A percentile compares a stretch with the other conserved stretches of the same genome.
These are phyloP conservation scores for Epichloe coenophiala DNA, from an alignment of 2,329 filamentous ascomycete genomes.

Conservation along the genomic window DNA sequence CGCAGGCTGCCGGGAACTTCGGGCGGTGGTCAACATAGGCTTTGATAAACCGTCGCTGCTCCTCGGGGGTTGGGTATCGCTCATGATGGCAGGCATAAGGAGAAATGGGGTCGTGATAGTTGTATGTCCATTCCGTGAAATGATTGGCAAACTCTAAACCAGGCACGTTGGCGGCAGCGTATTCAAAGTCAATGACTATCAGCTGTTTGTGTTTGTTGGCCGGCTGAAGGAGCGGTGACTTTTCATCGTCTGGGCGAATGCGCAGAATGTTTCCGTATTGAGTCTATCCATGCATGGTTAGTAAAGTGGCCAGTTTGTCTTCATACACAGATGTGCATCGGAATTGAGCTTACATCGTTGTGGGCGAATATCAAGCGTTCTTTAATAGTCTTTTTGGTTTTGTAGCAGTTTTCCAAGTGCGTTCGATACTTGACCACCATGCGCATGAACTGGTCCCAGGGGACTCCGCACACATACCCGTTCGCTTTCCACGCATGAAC, in stretches of 20 bases:
- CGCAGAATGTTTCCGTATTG: conserved; percentile 98
- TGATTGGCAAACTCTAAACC: conserved; percentile 95
- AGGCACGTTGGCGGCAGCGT: conserved; percentile 75
- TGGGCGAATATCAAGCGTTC: conserved; percentile 85
- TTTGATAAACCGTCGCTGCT: conserved; percentile 74
- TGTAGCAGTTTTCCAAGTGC: conserved; percentile 61
- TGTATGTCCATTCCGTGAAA: conserved; percentile 97
- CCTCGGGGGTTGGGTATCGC: conserved; percentile 63
- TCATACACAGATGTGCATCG: no score
- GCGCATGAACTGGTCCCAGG: conserved; percentile 66
- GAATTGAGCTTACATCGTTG: conserved; percentile 60
- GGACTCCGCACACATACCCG: conserved; percentile 69
- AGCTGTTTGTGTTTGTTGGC: conserved; percentile 93
- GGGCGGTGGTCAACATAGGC: conserved; percentile 78
- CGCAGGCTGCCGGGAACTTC: conserved; percentile 41
- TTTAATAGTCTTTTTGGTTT: conserved; percentile 51
- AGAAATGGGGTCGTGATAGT: conserved; percentile 66
- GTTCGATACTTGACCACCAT: conserved; percentile 65
- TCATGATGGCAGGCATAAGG: conserved; percentile 55
- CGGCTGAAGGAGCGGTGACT: conserved; percentile 77
- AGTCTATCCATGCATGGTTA: conserved; percentile 40
- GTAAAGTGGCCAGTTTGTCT: not conserved
- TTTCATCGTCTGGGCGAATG: conserved; percentile 48
- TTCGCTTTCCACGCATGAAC: conserved; percentile 47
- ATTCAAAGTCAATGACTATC: conserved; percentile 96